These are phyloP conservation scores for Boletus huronensis DNA, from an alignment of 768 basidiomycete species.

Conservation along the genomic window DNA sequence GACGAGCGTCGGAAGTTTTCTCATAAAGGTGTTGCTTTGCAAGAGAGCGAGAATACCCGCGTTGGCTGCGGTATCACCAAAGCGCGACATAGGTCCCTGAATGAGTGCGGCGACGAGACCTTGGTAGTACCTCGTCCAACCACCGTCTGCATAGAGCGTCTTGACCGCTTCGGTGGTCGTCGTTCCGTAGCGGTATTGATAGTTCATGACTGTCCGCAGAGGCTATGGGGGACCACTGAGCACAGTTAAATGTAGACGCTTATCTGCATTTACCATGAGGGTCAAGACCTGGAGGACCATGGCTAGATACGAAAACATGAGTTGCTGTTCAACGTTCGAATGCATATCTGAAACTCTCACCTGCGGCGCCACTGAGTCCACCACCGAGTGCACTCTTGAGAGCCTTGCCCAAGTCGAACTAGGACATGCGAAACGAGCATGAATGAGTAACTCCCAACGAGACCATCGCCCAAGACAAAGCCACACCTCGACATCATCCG, in stretches of 20 bases:
- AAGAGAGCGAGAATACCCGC: conserved; percentile 87
- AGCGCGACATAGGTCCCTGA: conserved; percentile 80
- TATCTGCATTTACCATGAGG: conserved; percentile 54
- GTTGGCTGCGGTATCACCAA: conserved; percentile 95
- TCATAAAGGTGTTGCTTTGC: conserved; percentile 69
- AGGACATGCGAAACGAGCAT: conserved; percentile 18
- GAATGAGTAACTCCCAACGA: conserved; percentile 44
- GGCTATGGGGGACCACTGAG: conserved; percentile 45
- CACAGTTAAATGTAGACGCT: background rate
- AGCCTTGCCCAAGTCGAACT: conserved; percentile 81
- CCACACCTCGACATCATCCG: conserved; percentile 64
- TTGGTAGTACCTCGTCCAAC: conserved; percentile 82
- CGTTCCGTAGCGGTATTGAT: conserved; percentile 88
- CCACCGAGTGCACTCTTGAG: conserved; percentile 85
- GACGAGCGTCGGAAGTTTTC: conserved; percentile 53
- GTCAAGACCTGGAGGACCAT: conserved; percentile 94
- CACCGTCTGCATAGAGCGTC: conserved; percentile 76
- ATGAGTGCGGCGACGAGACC: conserved; percentile 83
- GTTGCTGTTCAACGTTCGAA: background rate
- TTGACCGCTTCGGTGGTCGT: conserved; percentile 58
- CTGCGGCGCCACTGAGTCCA: conserved; percentile 85
- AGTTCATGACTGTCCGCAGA: conserved; percentile 97
- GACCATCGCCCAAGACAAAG: conserved; percentile 10
- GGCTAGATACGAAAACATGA: conserved; percentile 40
- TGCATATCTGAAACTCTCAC: conserved; percentile 32